Percentiles rank a stretch among this genome's conserved stretches.
Evolutionary conservation across 805 yeast genomes (phyloP).

Genomic region (Yamadazyma insecticola): DNA sequence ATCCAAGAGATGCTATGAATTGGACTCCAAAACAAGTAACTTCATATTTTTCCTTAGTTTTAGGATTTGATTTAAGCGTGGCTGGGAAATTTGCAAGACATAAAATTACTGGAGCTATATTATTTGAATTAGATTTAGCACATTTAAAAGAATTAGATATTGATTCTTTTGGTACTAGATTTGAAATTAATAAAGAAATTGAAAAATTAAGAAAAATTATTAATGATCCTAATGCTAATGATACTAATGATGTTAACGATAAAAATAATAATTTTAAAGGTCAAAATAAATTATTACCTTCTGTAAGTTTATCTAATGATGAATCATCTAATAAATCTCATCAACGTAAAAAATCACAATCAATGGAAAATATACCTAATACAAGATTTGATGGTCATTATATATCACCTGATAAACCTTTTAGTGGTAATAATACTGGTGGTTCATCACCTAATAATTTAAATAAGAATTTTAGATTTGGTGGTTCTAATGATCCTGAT

Average conservation of each 20-base stretch:
- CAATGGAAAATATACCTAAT: conserved; percentile 39
- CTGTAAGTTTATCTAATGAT: background rate
- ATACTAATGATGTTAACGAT: background rate
- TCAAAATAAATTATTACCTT: background rate
- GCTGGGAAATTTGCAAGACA: conserved; percentile 81
- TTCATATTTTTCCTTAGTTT: conserved; percentile 59
- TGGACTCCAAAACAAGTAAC: conserved; percentile 92
- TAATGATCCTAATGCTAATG: conserved; percentile 3
- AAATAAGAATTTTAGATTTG: conserved; percentile 28
- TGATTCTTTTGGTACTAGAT: conserved; percentile 89
- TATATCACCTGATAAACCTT: background rate
- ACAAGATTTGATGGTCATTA: conserved; percentile 1
- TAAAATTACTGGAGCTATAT: conserved; percentile 81
- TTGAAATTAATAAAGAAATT: conserved; percentile 86
- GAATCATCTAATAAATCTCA: conserved; percentile 25
- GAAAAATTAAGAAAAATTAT: conserved; percentile 49
- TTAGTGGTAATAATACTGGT: background rate
- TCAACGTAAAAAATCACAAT: conserved; percentile 46
- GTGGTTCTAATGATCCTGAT: conserved; percentile 11
- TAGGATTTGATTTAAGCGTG: conserved; percentile 71
- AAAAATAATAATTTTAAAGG: too few species aligned
- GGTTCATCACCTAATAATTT: conserved; percentile 23
- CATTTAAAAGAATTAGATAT: conserved; percentile 91
- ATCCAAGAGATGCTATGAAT: conserved; percentile 44
- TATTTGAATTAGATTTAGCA: conserved; percentile 79